Conservation (phyloP, 768 basidiomycete species). For the Serendipita sp. region DNA sequence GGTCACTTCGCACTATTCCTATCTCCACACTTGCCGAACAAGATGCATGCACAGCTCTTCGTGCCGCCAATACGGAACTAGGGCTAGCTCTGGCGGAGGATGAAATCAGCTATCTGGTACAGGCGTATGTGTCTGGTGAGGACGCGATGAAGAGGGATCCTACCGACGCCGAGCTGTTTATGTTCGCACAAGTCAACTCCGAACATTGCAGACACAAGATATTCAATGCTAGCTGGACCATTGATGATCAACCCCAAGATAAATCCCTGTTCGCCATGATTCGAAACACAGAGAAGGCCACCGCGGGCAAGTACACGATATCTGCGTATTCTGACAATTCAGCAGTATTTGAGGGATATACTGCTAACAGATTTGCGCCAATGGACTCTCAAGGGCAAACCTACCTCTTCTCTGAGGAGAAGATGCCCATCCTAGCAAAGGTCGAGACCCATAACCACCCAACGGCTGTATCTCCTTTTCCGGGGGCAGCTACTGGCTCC, state of each 20-base stretch:
- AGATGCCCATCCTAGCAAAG: conserved; percentile 83
- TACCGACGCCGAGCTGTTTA: conserved; percentile 95
- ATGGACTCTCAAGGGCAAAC: conserved; percentile 17
- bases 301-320: conserved; percentile 61
- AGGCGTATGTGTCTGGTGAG: conserved; percentile 64
- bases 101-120: conserved; percentile 83
- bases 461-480: conserved; percentile 93
- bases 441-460: conserved; percentile 99
- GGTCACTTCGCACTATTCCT: conserved; percentile 19
- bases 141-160: conserved; percentile 63
- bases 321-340: conserved; percentile 98
- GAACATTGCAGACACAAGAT: conserved; percentile 99
- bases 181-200: conserved; percentile 99
- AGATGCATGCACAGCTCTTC: conserved; percentile 46
- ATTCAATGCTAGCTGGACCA: conserved; percentile 93
- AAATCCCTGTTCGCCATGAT: conserved; percentile 92
- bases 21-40: conserved; percentile 16
- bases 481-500: conserved; percentile 96
- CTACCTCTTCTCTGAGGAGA: conserved; percentile 46
- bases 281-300: conserved; percentile 68
- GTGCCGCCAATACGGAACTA: conserved; percentile 60
- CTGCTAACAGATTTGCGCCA: conserved; percentile 47
- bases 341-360: conserved; percentile 72
- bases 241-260: conserved; percentile 50
- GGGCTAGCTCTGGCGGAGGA: conserved; percentile 81